Base-by-base conservation (phyloP, 768 basidiomycete species). In the Kwoniella botswanensis region DNA sequence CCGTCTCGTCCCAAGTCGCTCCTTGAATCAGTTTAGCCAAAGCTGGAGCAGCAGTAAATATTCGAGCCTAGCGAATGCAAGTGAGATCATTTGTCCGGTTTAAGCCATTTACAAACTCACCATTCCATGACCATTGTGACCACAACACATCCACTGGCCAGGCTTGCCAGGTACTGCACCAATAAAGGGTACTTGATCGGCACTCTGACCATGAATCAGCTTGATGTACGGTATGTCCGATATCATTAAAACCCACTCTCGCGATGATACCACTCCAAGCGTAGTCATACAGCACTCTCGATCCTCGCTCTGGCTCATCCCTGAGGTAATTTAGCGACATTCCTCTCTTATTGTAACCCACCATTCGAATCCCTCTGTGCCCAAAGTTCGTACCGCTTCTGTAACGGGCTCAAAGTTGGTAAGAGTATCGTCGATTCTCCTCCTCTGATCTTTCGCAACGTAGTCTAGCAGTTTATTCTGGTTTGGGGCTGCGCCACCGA, bases 261-360 rank as follows among this genome's bases (percentile, higher is more conserved):
- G 73, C 80, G 63, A 81, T 74, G 66, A 81, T 79, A 7, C 80
- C 80, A n/a, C 69, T 70, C 80, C 80, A 81, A 12, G 78, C 67
- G 56, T 79, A 77, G 29, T 81, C 77, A n/a, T 72, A 74, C 15
- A 57, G 24, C 5, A 61, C 55, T 52, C 35, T 42, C 4, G 62
- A 63, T 5, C 68, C 68, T 35, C 22, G 26, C 35, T 53, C 41
- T n/a, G 67, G 68, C 7, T 60, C 35, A 26, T 63, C 68, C 68
- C 62, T 69, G n/a, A 18, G 4, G 7, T 46, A 10, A 15, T 35
- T 67, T 22, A 54, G 61, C 52, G 26, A 67, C 9, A 21, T 57
- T 21, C 24, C 3, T 24, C 21, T 29, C 15, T 22, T 22, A 21
- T 54, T 11, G 7, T 41, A 22, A 73, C 81, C 71, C 75, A 84